Evolutionary conservation across 1,284 basidiomycete species (phyloP).

Genomic region (Microbotryomycetes sp.): DNA sequence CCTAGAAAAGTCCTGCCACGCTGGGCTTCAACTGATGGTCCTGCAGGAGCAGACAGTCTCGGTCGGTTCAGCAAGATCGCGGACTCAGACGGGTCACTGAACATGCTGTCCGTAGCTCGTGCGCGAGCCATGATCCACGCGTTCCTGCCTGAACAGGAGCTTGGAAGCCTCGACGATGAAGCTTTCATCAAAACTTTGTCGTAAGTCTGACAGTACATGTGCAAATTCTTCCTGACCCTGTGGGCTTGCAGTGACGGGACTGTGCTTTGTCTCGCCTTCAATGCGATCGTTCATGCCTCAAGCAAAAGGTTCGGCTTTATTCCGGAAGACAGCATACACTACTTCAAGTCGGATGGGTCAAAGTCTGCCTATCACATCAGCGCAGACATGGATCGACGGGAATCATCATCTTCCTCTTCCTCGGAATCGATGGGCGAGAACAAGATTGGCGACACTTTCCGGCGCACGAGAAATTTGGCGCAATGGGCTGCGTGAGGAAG

Average conservation of each 20-base stretch:
- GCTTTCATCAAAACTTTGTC: too few relatives aligned
- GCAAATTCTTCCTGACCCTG: constrained; percentile 36
- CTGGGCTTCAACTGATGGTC: too few relatives aligned
- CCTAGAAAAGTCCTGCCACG: too few relatives aligned
- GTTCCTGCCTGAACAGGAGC: too few relatives aligned
- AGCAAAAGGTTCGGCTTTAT: constrained; percentile 83
- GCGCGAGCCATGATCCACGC: too few relatives aligned
- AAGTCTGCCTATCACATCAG: constrained; percentile 10
- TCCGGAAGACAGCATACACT: constrained; percentile 64
- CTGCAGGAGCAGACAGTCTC: too few relatives aligned
- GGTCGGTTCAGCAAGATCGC: too few relatives aligned
- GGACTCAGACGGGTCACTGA: too few relatives aligned
- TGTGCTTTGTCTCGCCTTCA: constrained; percentile 70
- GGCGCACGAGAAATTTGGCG: constrained; percentile 70
- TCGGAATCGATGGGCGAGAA: constrained; percentile 28
- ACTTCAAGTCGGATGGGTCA: constrained; percentile 54
- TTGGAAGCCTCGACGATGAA: too few relatives aligned
- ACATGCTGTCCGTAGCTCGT: too few relatives aligned
- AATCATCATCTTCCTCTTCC: constrained; percentile 16
- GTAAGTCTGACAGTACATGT: too few relatives aligned
- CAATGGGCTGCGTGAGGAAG: constrained; percentile 66
- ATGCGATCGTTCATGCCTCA: constrained; percentile 65
- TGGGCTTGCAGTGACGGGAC: constrained; percentile 55
- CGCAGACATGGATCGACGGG: constrained; percentile 45
- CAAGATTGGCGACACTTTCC: constrained; percentile 63